These are phyloP conservation scores for Udeniomyces megalosporus DNA, from an alignment of 768 basidiomycete genomes.

Conservation along the genomic window DNA sequence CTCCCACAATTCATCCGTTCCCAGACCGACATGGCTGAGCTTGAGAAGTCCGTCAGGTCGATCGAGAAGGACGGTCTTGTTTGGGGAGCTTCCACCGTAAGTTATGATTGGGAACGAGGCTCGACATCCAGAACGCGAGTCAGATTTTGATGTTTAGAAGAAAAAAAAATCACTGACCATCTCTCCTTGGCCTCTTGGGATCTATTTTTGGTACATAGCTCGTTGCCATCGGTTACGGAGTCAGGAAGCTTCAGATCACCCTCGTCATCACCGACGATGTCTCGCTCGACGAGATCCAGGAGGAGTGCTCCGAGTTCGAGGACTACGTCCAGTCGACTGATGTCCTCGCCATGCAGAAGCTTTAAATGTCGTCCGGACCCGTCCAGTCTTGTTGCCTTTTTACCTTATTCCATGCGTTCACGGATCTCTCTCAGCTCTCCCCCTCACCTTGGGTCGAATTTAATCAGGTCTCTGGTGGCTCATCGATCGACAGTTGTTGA, in stretches of 20 bases:
- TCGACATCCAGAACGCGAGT: neutral
- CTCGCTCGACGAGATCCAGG: slow-evolving; percentile 82
- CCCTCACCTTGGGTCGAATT: too few species aligned
- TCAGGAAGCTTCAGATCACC: slow-evolving; percentile 73
- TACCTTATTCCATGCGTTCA: too few species aligned
- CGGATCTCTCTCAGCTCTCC: too few species aligned
- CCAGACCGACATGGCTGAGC: slow-evolving; percentile 77
- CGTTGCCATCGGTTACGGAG: slow-evolving; percentile 77
- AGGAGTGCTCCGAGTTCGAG: slow-evolving; percentile 59
- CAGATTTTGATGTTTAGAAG: too few species aligned
- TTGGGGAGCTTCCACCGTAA: slow-evolving; percentile 83
- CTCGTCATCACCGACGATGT: slow-evolving; percentile 54
- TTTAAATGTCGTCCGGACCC: too few species aligned
- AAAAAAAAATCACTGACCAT: too few species aligned
- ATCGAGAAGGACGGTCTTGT: slow-evolving; percentile 79
- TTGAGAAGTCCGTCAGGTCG: slow-evolving; percentile 70
- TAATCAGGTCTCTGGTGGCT: too few species aligned
- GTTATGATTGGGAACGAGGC: neutral
- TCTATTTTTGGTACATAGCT: slow-evolving; percentile 1
- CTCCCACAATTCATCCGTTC: neutral
- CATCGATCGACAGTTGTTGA: too few species aligned
- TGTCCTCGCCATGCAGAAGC: slow-evolving; percentile 75
- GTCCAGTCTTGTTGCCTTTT: too few species aligned
- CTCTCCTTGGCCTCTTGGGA: too few species aligned
- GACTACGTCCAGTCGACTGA: slow-evolving; percentile 85